phyloP scores from a whole-genome alignment of 768 basidiomycete genomes.

The Podaxis rugospora region DNA sequence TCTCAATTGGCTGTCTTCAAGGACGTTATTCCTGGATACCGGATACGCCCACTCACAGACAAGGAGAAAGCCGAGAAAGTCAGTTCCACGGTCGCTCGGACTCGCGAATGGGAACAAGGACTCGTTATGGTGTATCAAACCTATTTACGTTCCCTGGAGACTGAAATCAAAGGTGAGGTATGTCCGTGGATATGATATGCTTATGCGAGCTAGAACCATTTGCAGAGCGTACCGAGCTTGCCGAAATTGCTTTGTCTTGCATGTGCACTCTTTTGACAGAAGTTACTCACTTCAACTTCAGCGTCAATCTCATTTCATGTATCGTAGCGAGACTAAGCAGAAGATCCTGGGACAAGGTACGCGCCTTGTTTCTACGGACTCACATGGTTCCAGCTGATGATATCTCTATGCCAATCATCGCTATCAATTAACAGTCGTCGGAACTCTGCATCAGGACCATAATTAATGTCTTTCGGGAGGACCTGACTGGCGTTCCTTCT shows the following conservation, averaged over 20 bases:
- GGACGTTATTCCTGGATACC: conserved; percentile 94
- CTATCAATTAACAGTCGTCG: conserved; percentile 53
- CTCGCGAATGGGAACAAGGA: conserved; percentile 95
- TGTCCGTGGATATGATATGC: background rate
- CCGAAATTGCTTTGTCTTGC: conserved; percentile 70
- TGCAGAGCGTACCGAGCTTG: conserved; percentile 60
- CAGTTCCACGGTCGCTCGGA: conserved; percentile 84
- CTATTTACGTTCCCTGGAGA: conserved; percentile 82
- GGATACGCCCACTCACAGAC: conserved; percentile 88
- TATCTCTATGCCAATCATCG: conserved; percentile 12
- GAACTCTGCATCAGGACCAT: conserved; percentile 81
- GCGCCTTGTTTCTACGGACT: conserved; percentile 20
- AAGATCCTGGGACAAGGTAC: conserved; percentile 85
- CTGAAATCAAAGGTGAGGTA: conserved; percentile 75
- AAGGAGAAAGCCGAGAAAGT: conserved; percentile 91
- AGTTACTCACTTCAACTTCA: conserved; percentile 95
- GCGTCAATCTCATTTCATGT: conserved; percentile 85
- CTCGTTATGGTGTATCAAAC: conserved; percentile 84
- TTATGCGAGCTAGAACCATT: background rate
- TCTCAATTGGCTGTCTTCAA: conserved; percentile 94
- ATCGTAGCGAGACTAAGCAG: conserved; percentile 80
- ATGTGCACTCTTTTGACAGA: conserved; percentile 84
- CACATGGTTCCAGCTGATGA: background rate
- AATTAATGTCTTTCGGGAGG: conserved; percentile 77
- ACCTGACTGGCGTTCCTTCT: conserved; percentile 76